Evolutionary conservation across 768 basidiomycete species (phyloP), one percentile per base, ranked within the genome.

Genomic region (Lactarius hatsudake): DNA sequence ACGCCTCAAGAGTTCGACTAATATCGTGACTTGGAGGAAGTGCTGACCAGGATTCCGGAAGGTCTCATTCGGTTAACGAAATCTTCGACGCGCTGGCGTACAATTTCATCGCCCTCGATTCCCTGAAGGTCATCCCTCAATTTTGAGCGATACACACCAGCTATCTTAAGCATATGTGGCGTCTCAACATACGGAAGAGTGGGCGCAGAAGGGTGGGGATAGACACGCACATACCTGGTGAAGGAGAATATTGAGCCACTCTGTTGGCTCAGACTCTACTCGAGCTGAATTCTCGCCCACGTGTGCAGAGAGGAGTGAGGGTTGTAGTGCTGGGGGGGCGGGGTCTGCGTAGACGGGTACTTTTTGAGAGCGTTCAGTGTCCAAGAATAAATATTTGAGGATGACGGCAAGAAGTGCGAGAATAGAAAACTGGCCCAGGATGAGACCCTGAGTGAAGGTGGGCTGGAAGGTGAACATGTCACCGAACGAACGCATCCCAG

Each of bases 351-450:
- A 89, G 40, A 83, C 80, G 1, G 84, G 80, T 0, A 82, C 80
- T 68, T 84, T 84, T 72, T 83, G 81, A 0, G 83, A 82, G 69
- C 83, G 78, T 66, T 84, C 80, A 32, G 91, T 86, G 72, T 97
- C 93, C 69, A 99, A 88, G 74, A 99, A 97, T 64, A 98, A 87
- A 79, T 97, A 98, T 74, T 93, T 92, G 78, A 99, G 86, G 75
- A 99, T 85, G 69, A 95, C 79, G 57, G 81, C 82, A 34, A 93
- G 83, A 57, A 96, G 82, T 60, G 90, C 73, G 54, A 94, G 80
- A 72, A 99, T 89, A 30, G 94, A 96, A 26, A 93, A 81, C 76
- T 98, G 96, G 64, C 96, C 96, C 54, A 98, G 78, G 45, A 99
- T 81, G 42, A 99, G 85, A 18, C 96, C 96, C 75, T 98, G 96